Conservation (phyloP, 1,284 basidiomycete species). For the Ustilago hordei region DNA sequence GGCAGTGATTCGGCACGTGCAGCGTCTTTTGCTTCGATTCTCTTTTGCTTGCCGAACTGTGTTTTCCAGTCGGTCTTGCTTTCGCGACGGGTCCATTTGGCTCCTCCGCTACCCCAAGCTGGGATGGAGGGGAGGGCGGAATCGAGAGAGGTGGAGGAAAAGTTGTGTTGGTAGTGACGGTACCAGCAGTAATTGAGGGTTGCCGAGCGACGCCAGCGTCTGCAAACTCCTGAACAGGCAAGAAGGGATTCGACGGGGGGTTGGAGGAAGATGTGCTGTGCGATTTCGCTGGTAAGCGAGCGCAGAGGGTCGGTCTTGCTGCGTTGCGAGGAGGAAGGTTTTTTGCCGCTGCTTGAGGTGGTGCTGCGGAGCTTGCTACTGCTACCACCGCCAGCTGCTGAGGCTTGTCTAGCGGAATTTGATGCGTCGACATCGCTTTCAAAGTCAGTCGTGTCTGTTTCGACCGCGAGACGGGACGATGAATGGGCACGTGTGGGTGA, state of each 20-base stretch:
- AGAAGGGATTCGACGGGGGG: constrained; percentile 51
- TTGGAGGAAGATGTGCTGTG: constrained; percentile 66
- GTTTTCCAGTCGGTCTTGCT: constrained; percentile 64
- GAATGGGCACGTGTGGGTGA: constrained; percentile 36
- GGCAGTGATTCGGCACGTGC: constrained; percentile 44
- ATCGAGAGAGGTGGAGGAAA: constrained; percentile 32
- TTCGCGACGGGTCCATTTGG: constrained; percentile 63
- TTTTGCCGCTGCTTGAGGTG: constrained; percentile 2
- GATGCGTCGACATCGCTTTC: constrained; percentile 30
- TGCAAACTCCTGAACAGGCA: constrained; percentile 55
- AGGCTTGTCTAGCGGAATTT: constrained; percentile 7
- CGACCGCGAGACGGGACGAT: constrained; percentile 39
- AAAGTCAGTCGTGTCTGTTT: constrained; percentile 47
- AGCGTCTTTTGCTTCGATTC: constrained; percentile 47
- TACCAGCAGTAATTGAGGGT: constrained; percentile 67
- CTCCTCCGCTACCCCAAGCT: constrained; percentile 43
- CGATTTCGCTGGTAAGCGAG: constrained; percentile 53
- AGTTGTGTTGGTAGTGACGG: constrained; percentile 41
- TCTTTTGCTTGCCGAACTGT: constrained; percentile 42
- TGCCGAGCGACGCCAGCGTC: constrained; percentile 58
- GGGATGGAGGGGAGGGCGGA: constrained; percentile 28
- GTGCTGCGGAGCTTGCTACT: constrained; percentile 26
- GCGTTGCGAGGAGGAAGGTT: constrained; percentile 21
- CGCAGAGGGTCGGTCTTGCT: constrained; percentile 60
- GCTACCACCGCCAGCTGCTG: not conserved